These are phyloP conservation scores for Noccaea bulbosa DNA, from an alignment of 345 rosid species.

Conservation along the genomic window DNA sequence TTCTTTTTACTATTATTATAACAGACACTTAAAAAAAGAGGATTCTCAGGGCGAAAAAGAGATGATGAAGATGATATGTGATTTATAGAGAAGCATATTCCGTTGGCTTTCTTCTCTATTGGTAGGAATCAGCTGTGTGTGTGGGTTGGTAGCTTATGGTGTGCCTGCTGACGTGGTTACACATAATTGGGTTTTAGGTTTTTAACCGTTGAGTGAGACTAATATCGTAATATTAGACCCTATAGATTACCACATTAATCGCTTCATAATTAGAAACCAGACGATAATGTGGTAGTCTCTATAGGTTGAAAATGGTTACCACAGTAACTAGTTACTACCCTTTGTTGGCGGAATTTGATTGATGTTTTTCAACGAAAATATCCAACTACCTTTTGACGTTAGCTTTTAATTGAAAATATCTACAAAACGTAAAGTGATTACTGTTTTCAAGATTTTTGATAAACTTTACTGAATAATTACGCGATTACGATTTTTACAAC, in stretches of 20 bases:
- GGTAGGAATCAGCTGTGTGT: slow-evolving; percentile 33
- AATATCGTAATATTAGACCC: background rate
- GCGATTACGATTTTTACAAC: slow-evolving; percentile 14
- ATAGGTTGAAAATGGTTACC: background rate
- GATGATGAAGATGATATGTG: slow-evolving; percentile 16
- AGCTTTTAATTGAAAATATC: slow-evolving; percentile 22
- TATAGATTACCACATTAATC: background rate
- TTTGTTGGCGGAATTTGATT: slow-evolving; percentile 26
- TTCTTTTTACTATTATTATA: background rate
- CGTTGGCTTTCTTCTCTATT: background rate
- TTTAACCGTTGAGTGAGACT: slow-evolving; percentile 41
- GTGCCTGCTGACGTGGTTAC: slow-evolving; percentile 13
- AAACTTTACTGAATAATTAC: slow-evolving; percentile 39
- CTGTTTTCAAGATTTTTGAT: slow-evolving; percentile 20
- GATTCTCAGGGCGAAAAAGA: slow-evolving; percentile 30
- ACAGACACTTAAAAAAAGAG: slow-evolving; percentile 11
- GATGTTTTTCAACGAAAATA: slow-evolving; percentile 32
- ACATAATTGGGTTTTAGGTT: background rate
- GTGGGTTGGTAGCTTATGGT: slow-evolving; percentile 33
- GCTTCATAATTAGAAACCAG: background rate
- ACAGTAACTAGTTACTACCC: background rate
- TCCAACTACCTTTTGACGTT: slow-evolving; percentile 27
- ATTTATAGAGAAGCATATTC: slow-evolving; percentile 34
- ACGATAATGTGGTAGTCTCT: slow-evolving; percentile 15
- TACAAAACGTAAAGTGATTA: slow-evolving; percentile 38